phyloP scores from a whole-genome alignment of 345 rosid genomes.

The Bruguiera sexangula region DNA sequence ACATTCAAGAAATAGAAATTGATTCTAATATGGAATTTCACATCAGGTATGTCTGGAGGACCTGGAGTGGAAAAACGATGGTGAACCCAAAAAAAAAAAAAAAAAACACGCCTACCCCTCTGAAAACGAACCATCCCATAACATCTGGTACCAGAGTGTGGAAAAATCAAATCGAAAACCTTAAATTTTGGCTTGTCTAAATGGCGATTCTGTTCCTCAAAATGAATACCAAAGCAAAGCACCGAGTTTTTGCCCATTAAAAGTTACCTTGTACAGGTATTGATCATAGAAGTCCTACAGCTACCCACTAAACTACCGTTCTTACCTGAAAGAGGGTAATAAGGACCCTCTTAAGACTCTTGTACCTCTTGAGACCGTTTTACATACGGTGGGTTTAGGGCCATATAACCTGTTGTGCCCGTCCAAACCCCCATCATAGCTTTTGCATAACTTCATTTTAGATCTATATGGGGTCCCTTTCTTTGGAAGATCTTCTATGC shows the following conservation, averaged over 20 bases:
- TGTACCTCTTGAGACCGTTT: constrained; percentile 37
- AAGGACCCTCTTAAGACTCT: constrained; percentile 31
- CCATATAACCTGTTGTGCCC: constrained; percentile 19
- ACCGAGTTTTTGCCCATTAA: not conserved
- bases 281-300: not conserved
- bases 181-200: too few relatives aligned
- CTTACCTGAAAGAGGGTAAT: constrained; percentile 24
- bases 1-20: too few relatives aligned
- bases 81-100: too few relatives aligned
- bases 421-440: constrained; percentile 44
- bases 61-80: too few relatives aligned
- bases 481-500: constrained; percentile 48
- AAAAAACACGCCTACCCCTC: too few relatives aligned
- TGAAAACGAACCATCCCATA: too few relatives aligned
- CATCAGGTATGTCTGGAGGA: too few relatives aligned
- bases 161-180: too few relatives aligned
- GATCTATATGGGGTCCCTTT: constrained; percentile 29
- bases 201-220: not conserved
- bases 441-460: constrained; percentile 46
- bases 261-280: not conserved
- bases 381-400: constrained; percentile 47
- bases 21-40: too few relatives aligned
- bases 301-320: constrained; percentile 6
- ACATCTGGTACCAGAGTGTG: too few relatives aligned
- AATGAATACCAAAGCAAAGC: not conserved